Evolutionary conservation across 1,139 yeast genomes (phyloP).

Genomic region (Kodamaea arcana): DNA sequence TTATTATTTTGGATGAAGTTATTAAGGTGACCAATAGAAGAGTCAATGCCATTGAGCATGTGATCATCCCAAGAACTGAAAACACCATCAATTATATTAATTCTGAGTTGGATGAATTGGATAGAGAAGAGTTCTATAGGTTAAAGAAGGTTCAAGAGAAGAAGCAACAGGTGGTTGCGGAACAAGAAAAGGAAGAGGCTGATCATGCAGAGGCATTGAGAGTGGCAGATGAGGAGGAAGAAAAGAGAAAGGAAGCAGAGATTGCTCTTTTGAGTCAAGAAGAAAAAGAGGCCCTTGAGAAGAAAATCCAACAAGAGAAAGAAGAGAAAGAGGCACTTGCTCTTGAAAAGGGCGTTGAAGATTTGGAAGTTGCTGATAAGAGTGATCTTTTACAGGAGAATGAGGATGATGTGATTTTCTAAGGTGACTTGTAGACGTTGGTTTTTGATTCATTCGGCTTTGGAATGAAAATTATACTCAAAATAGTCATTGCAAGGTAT

Average conservation of each 20-base stretch:
- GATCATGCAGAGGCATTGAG: conserved; percentile 11
- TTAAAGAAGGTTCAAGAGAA: conserved; percentile 95
- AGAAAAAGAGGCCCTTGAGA: conserved; percentile 2
- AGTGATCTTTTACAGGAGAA: conserved; percentile 32
- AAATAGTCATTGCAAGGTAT: too few relatives aligned
- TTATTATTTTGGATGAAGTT: conserved; percentile 93
- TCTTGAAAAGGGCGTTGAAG: conserved; percentile 24
- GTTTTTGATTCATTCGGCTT: too few relatives aligned
- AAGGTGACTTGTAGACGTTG: conserved; percentile 7
- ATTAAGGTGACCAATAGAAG: conserved; percentile 96
- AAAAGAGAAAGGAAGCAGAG: conserved; percentile 2
- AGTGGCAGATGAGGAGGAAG: conserved; percentile 14
- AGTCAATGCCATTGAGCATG: conserved; percentile 98
- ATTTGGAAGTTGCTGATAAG: conserved; percentile 13
- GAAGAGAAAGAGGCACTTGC: conserved; percentile 18
- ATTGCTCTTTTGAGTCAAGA: conserved; percentile 8
- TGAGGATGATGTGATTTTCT: conserved; percentile 44
- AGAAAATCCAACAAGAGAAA: conserved; percentile 6
- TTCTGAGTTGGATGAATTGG: conserved; percentile 94
- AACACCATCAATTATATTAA: conserved; percentile 90
- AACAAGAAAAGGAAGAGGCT: conserved; percentile 52
- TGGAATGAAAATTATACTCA: too few relatives aligned
- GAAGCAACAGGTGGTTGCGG: conserved; percentile 77
- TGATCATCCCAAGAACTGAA: conserved; percentile 94
- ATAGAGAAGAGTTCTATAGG: conserved; percentile 95